Percentiles rank a stretch among this genome's conserved stretches.
Evolutionary conservation across 352 stramenopile species (phyloP).

Genomic region (Globisporangium mamillatum): DNA sequence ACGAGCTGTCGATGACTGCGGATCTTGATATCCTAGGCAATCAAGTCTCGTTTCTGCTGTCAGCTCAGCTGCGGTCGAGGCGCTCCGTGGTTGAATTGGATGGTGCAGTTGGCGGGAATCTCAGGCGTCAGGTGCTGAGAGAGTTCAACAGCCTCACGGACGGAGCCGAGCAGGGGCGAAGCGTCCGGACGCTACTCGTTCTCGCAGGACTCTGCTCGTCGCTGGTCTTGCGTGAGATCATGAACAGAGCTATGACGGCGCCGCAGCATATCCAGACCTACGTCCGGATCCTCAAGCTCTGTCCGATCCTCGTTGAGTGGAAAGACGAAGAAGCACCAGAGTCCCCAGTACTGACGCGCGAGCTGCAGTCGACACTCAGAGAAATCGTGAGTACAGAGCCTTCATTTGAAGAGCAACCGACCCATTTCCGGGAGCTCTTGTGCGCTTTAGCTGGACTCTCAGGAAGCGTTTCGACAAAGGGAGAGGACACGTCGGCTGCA

Average conservation of each 20-base stretch:
- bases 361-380: slow-evolving; percentile 24
- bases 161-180: slow-evolving; percentile 12
- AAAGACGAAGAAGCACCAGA: not conserved
- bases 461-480: not conserved
- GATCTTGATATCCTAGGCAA: slow-evolving; percentile 20
- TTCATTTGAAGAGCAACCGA: slow-evolving; percentile 27
- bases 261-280: slow-evolving; percentile 26
- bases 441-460: slow-evolving; percentile 12
- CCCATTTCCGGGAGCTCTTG: slow-evolving; percentile 27
- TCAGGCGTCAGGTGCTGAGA: slow-evolving; percentile 22
- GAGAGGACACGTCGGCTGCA: slow-evolving; percentile 11
- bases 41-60: slow-evolving; percentile 32
- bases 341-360: slow-evolving; percentile 16
- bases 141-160: slow-evolving; percentile 39
- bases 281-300: slow-evolving; percentile 20
- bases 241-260: slow-evolving; percentile 20
- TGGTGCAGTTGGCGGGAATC: slow-evolving; percentile 2
- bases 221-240: slow-evolving; percentile 26
- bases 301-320: slow-evolving; percentile 36
- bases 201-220: slow-evolving; percentile 30
- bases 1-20: slow-evolving; percentile 23
- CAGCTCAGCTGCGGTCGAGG: slow-evolving; percentile 23
- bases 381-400: slow-evolving; percentile 20
- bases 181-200: slow-evolving; percentile 18
- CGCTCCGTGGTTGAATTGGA: slow-evolving; percentile 15